Conservation (phyloP, 1,284 basidiomycete genomes). For the Ceratobasidium papillatum region DNA sequence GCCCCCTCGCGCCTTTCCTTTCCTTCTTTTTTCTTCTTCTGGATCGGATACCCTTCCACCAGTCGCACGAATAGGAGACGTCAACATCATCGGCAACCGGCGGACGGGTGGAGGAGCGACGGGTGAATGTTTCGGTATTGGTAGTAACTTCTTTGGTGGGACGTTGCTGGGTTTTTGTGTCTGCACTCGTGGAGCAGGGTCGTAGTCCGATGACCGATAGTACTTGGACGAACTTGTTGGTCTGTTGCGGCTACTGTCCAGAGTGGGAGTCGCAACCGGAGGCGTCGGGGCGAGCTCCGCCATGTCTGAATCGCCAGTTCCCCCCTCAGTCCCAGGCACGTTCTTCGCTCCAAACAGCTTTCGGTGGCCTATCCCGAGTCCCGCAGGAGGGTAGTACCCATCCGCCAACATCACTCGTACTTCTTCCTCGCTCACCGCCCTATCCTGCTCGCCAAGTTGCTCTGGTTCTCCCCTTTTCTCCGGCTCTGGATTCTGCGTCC, state of each 20-base stretch:
- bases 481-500: neutral
- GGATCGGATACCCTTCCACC: neutral
- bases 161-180: neutral
- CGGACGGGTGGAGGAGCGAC: slow-evolving; percentile 10
- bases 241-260: neutral
- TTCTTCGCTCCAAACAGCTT: slow-evolving; percentile 22
- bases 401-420: slow-evolving; percentile 14
- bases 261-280: neutral
- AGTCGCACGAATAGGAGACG: slow-evolving; percentile 20
- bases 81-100: slow-evolving; percentile 31
- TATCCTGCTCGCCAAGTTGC: neutral
- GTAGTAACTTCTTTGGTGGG: neutral
- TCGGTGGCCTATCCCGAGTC: neutral
- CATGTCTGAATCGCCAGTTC: neutral
- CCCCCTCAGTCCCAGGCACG: neutral
- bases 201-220: neutral
- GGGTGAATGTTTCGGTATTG: slow-evolving; percentile 24
- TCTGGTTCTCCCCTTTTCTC: neutral
- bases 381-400: slow-evolving; percentile 13
- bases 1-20: neutral
- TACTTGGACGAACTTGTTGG: neutral
- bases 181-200: neutral
- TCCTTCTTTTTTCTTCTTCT: neutral
- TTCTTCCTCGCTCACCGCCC: slow-evolving; percentile 23
- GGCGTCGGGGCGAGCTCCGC: neutral